Percentiles rank a stretch among this genome's conserved stretches.
Evolutionary conservation across 2,329 filamentous ascomycete species (phyloP).

Genomic region (Xylaria sp.): DNA sequence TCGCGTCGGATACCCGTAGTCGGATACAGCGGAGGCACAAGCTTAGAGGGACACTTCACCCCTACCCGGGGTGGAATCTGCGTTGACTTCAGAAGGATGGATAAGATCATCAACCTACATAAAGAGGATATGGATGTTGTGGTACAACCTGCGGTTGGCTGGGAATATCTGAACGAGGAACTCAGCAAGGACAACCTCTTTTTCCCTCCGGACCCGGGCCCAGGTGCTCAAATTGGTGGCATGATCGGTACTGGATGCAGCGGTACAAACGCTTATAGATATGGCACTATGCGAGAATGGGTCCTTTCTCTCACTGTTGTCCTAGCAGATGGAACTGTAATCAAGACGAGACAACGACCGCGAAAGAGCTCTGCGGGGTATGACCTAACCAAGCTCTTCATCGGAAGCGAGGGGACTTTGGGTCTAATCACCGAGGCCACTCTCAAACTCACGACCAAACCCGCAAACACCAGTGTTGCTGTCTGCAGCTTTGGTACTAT

Average conservation of each 20-base stretch:
- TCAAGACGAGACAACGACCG: constrained; percentile 81
- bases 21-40: constrained; percentile 79
- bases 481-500: constrained; percentile 63
- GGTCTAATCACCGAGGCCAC: constrained; percentile 83
- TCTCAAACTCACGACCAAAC: constrained; percentile 78
- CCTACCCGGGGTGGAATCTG: constrained; percentile 78
- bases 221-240: constrained; percentile 85
- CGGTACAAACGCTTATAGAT: constrained; percentile 84
- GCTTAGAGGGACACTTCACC: constrained; percentile 80
- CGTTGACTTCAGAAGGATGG: constrained; percentile 80
- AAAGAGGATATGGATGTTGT: constrained; percentile 74
- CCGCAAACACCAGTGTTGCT: constrained; percentile 78
- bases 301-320: constrained; percentile 84
- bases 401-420: constrained; percentile 84
- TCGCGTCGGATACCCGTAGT: constrained; percentile 76
- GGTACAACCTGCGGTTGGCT: constrained; percentile 79
- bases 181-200: constrained; percentile 76
- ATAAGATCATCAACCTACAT: constrained; percentile 74
- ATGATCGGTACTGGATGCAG: constrained; percentile 75
- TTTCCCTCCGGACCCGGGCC: constrained; percentile 86
- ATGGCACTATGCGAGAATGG: constrained; percentile 91
- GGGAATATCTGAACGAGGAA: constrained; percentile 80
- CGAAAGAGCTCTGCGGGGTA: constrained; percentile 85
- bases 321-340: constrained; percentile 80
- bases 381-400: constrained; percentile 80